Evolutionary conservation across 148 eudicot genomes (phyloP).

Genomic region (Rhododendron williamsianum): DNA sequence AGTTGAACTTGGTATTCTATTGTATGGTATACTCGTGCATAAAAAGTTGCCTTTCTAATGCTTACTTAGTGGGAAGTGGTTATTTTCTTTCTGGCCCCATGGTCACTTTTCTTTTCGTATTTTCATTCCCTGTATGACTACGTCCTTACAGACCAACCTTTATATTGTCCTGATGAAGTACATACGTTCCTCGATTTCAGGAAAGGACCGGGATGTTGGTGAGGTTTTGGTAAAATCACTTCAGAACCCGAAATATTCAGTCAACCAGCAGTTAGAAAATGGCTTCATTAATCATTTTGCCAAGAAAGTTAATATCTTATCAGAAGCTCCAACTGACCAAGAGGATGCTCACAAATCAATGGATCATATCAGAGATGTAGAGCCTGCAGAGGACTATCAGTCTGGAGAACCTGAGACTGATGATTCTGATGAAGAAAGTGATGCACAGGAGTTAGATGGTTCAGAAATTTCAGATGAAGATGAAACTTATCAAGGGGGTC

Average conservation of each 20-base stretch:
- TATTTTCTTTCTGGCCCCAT: neutral
- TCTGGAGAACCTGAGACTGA: constrained; percentile 29
- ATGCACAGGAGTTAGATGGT: constrained; percentile 28
- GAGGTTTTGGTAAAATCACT: constrained; percentile 72
- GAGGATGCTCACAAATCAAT: constrained; percentile 25
- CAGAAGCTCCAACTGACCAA: constrained; percentile 18
- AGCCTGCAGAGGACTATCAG: constrained; percentile 24
- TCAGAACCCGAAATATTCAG: constrained; percentile 63
- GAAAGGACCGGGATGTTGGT: constrained; percentile 62
- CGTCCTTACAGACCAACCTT: neutral
- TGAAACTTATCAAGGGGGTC: constrained; percentile 14
- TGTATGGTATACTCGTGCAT: neutral
- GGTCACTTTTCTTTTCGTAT: neutral
- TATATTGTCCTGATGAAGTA: neutral
- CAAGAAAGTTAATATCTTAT: constrained; percentile 18
- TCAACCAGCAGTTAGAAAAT: constrained; percentile 70
- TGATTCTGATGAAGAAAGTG: constrained; percentile 49
- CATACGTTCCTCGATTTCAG: constrained; percentile 27
- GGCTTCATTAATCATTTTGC: constrained; percentile 65
- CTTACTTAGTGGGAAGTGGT: neutral
- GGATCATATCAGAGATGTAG: constrained; percentile 17
- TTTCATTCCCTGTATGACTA: too few relatives aligned
- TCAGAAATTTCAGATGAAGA: constrained; percentile 40
- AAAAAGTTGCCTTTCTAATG: neutral
- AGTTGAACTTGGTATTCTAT: neutral